Evolutionary conservation across 2,329 filamentous ascomycete species (phyloP).

Genomic region (Claviceps monticola): DNA sequence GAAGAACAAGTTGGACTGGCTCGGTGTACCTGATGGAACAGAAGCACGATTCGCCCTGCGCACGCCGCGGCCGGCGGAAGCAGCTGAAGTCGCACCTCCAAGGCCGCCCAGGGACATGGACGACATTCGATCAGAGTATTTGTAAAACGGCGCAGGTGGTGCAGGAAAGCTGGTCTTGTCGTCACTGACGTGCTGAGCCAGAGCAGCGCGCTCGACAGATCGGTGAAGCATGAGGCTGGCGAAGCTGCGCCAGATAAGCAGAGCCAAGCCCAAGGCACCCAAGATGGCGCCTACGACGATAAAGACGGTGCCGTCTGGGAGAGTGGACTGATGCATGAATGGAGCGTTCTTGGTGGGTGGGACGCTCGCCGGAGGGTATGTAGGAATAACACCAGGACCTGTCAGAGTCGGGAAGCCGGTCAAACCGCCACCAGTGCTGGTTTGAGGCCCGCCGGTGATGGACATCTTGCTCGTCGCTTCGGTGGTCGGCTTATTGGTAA

Average conservation of each 20-base stretch:
- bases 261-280: constrained; percentile 65
- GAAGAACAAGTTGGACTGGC: constrained; percentile 73
- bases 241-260: constrained; percentile 77
- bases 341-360: constrained; percentile 75
- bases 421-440: constrained; percentile 11
- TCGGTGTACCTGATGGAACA: constrained; percentile 41
- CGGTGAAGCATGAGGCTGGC: constrained; percentile 86
- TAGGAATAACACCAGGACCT: constrained; percentile 25
- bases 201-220: constrained; percentile 74
- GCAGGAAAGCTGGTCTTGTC: constrained; percentile 52
- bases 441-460: constrained; percentile 10
- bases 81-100: constrained; percentile 14
- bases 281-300: constrained; percentile 85
- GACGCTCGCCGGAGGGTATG: constrained; percentile 59
- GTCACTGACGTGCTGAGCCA: constrained; percentile 55
- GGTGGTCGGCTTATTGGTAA: background rate
- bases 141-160: constrained; percentile 47
- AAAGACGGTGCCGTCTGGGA: constrained; percentile 90
- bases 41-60: constrained; percentile 39
- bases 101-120: constrained; percentile 31
- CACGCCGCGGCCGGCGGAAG: constrained; percentile 33
- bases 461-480: constrained; percentile 6
- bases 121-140: constrained; percentile 46
- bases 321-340: constrained; percentile 75
- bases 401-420: constrained; percentile 30